Base-by-base conservation (phyloP, 495 filamentous ascomycete species). In the Penicillium silybi region DNA sequence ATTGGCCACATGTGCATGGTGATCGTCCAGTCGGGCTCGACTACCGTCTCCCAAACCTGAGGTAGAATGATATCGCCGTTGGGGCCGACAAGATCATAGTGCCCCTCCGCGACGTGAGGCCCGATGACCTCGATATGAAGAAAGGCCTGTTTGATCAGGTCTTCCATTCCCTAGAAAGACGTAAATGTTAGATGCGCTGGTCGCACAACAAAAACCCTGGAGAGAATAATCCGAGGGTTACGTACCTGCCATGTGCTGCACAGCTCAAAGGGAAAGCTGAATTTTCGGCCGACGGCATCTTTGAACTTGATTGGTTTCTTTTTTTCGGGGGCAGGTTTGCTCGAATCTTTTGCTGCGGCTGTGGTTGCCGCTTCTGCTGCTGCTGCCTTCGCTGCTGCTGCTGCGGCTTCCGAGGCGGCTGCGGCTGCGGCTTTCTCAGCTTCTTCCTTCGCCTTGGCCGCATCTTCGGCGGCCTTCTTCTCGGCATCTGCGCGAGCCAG, bases 1-100 rank as follows among this genome's bases (percentile, higher is more conserved):
- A 96, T 87, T 5, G 92, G 91, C 92, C 92, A 97, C 90, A 96
- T 93, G 56, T 95, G 88, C 92, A 96, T 96, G 3, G 85, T 91
- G 59, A 97, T 86, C 35, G 80, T 77, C 89, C 89, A 95, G 64
- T 92, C 89, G 6, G 90, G 90, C 68, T 93, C 81, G 40, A 95
- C 72, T 41, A 90, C 84, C 46, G 82, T 89, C 51, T 93, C 89
- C 89, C 89, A 95, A 7, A 93, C 83, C 53, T 88, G 82, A 6
- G 89, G 89, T 18, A 95, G 83, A 56, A 95, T 90, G 58, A 95
- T 93, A 57, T 92, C 88, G 48, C 86, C 87, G 63, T 92, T 85
- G 2, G 89, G 89, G 1, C 87, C 88, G 16, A 89, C 78, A 37
- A 95, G 73, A 66, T 95, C 90, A 68, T 92, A 95, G 63, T 92